phyloP scores from a whole-genome alignment of 1,284 basidiomycete species.

The Moesziomyces antarcticus region DNA sequence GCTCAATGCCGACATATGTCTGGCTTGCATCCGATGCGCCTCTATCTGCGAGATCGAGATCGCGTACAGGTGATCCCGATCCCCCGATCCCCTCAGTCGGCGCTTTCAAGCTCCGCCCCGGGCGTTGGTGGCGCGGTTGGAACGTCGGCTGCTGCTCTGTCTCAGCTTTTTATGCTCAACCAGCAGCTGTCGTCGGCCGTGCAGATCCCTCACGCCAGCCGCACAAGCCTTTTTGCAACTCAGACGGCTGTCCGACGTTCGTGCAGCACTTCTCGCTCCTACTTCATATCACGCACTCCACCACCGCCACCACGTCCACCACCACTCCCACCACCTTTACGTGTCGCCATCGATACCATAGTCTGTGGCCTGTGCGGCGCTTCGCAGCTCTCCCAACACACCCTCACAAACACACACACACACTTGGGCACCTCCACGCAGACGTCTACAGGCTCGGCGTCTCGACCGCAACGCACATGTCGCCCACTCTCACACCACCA shows the following conservation, averaged over 20 bases:
- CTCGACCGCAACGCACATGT: slow-evolving; percentile 12
- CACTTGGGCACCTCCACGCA: neutral
- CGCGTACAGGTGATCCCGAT: neutral
- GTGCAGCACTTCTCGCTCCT: neutral
- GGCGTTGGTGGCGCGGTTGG: neutral
- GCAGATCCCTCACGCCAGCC: no score
- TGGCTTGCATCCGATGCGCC: no score
- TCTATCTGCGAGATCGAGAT: no score
- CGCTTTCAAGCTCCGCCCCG: no score
- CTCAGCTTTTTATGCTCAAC: neutral
- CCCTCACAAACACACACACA: neutral
- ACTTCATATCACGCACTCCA: neutral
- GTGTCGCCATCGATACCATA: neutral
- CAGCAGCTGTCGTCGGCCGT: neutral
- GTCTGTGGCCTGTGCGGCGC: no score
- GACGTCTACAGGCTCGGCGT: neutral
- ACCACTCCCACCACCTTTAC: neutral
- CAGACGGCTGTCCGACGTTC: neutral
- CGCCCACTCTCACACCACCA: neutral
- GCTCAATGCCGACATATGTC: no score
- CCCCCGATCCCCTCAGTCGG: neutral
- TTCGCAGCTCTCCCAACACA: neutral
- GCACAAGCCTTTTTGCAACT: neutral
- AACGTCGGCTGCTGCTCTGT: neutral
- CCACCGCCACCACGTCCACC: neutral